Base-by-base conservation (phyloP, 805 yeast species). In the Suhomyces emberorum region DNA sequence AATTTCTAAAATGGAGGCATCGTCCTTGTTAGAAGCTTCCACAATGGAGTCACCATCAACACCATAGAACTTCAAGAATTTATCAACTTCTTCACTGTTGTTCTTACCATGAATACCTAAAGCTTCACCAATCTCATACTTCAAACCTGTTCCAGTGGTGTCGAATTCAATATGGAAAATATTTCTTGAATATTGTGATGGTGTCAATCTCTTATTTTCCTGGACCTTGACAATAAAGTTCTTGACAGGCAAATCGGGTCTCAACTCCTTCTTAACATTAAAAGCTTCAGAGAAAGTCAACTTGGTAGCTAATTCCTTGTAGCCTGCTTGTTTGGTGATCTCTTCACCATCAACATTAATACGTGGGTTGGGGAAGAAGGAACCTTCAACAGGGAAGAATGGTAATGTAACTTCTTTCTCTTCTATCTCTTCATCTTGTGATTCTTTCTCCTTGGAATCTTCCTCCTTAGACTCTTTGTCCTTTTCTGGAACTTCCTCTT, bases 121-220 rank as follows among this genome's bases (percentile, higher is more conserved):
- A 15, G 98, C 96, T 71, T 91, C 98, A 59, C 98, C 98, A 55
- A 91, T 88, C 46, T 82, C 93, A 59, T 91, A 91, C 33, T 79
- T 86, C 56, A 91, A 71, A 17, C 95, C 96, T 24, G 97, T 88
- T 35, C 95, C 95, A 30, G 88, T 64, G 55, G 82, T 77, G 58
- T 91, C 98, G 49, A 91, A 88, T 66, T 91, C 98, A 49, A 91
- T 83, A 57, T 91, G 96, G 87, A 91, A 91, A 52, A 91, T 89
- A 65, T 91, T 85, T 69, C 98, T 86, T 44, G 86, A 87, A 63
- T 91, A 91, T 52, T 86, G 89, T 24, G 52, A 55, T 4, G 98
- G 97, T 14, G 98, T 91, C 44, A 91, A 83, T 53, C 98, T 79
- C 68, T 80, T 83, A 72, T 89, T 89, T 57, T 85, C 93, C 61